Base-by-base conservation (phyloP, 1,139 yeast genomes). In the Suhomyces kunorum region DNA sequence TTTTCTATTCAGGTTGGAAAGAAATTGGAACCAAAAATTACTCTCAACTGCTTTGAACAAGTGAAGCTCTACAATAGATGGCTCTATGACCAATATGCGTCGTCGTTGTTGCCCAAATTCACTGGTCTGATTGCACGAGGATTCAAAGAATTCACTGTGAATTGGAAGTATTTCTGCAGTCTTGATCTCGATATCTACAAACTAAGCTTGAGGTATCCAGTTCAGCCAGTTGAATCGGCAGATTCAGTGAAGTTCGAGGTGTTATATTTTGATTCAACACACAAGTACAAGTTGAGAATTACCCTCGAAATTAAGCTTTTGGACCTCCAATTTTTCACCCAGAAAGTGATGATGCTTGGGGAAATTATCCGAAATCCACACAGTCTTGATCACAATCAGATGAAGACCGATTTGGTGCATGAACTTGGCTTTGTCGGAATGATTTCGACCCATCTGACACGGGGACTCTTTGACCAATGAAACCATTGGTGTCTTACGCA, bases 121-220 rank as follows among this genome's bases (percentile, higher is more conserved):
- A 29, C 36, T 32, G 31, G 12, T 15, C 39, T 12, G 32, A 38
- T 36, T 38, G 38, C 22, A 19, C 50, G 51, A 25, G 41, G 45
- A 12, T 53, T 61, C 31, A 39, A 39, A 8, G 36, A 38, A 8
- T 55, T 66, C 40, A 43, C 43, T 13, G 40, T 36, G 2, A 32
- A 45, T 15, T 68, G 70, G 63, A 34, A 36, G 2, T 40, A 39
- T 15, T 48, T 64, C 14, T 48, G 47, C 23, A 36, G 41, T 14
- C 38, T 69, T 5, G 74, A 68, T 46, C 18, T 38, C 4, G 67
- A 61, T 24, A 45, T 68, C 5, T 59, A 56, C 51, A 56, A 53
- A 32, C 46, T 66, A 4, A 56, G 66, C 3, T 46, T 64, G 23
- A 61, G 56, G 36, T 63, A 48, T 42, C 74, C 73, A 1, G 42